These are phyloP conservation scores for Prunella vulgaris DNA, from an alignment of 257 asterid species.

Conservation along the genomic window DNA sequence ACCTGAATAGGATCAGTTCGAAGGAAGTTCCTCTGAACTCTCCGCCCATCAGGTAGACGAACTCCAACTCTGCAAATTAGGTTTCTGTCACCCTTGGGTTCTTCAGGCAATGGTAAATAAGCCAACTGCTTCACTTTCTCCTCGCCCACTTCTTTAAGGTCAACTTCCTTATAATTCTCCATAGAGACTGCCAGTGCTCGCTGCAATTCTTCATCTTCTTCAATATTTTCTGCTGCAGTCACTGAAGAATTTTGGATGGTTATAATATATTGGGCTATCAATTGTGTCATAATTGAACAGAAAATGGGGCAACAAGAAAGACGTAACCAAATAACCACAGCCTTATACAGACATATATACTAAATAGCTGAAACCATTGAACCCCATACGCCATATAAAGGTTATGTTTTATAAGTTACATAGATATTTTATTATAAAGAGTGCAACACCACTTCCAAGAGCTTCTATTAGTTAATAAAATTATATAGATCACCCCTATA, in stretches of 20 bases:
- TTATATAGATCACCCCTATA: not conserved
- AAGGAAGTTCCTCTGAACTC: constrained; percentile 80
- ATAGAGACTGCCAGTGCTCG: constrained; percentile 79
- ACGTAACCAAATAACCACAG: not conserved
- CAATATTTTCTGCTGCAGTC: constrained; percentile 46
- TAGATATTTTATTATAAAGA: not conserved
- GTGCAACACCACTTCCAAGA: not conserved
- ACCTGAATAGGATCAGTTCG: constrained; percentile 80
- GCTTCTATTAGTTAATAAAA: not conserved
- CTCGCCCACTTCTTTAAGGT: constrained; percentile 33
- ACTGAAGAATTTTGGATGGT: constrained; percentile 10
- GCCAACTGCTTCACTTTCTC: constrained; percentile 39
- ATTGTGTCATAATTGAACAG: not conserved
- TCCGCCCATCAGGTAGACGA: constrained; percentile 91
- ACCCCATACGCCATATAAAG: not conserved
- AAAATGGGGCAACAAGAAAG: constrained; percentile 14
- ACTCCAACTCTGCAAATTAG: constrained; percentile 80
- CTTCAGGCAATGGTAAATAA: constrained; percentile 78
- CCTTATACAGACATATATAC: not conserved
- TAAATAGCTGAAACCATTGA: not conserved
- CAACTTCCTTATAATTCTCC: constrained; percentile 46
- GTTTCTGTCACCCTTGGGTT: constrained; percentile 66
- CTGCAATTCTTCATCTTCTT: constrained; percentile 57
- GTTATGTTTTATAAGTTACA: not conserved
- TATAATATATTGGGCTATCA: constrained; percentile 3